These are phyloP conservation scores for Talaromyces pinophilus DNA, from an alignment of 2,329 filamentous ascomycete genomes.

Conservation along the genomic window DNA sequence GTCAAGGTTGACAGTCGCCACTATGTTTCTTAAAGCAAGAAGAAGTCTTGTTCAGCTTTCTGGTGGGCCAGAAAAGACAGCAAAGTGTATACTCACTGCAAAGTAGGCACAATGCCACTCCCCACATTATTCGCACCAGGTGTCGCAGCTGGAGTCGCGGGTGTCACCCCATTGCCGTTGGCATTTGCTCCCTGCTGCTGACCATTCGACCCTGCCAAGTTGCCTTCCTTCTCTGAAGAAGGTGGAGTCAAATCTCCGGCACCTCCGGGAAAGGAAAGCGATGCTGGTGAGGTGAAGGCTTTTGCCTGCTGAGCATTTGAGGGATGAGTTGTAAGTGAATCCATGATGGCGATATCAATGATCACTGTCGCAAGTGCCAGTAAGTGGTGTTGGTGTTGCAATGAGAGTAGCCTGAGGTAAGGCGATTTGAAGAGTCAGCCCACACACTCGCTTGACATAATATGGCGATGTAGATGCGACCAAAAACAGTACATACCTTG, in stretches of 20 bases:
- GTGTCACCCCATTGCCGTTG: conserved; percentile 76
- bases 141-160: conserved; percentile 87
- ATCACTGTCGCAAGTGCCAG: background rate
- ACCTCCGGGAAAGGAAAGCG: conserved; percentile 86
- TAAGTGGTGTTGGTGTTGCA: background rate
- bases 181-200: conserved; percentile 61
- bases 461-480: background rate
- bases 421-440: background rate
- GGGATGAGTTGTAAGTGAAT: conserved; percentile 87
- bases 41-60: conserved; percentile 50
- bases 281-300: conserved; percentile 90
- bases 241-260: conserved; percentile 81
- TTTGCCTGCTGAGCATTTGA: conserved; percentile 89
- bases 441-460: background rate
- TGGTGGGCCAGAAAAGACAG: conserved; percentile 48
- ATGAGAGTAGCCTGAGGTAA: background rate
- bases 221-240: conserved; percentile 68
- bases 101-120: conserved; percentile 85
- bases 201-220: conserved; percentile 48
- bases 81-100: conserved; percentile 82
- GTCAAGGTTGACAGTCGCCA: conserved; percentile 97
- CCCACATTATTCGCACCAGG: conserved; percentile 79
- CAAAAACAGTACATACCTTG: conserved; percentile 41
- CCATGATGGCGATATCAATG: conserved; percentile 62
- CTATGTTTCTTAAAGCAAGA: conserved; percentile 77